phyloP scores from a whole-genome alignment of 306 rosid species.

The Carpinus viminea region DNA sequence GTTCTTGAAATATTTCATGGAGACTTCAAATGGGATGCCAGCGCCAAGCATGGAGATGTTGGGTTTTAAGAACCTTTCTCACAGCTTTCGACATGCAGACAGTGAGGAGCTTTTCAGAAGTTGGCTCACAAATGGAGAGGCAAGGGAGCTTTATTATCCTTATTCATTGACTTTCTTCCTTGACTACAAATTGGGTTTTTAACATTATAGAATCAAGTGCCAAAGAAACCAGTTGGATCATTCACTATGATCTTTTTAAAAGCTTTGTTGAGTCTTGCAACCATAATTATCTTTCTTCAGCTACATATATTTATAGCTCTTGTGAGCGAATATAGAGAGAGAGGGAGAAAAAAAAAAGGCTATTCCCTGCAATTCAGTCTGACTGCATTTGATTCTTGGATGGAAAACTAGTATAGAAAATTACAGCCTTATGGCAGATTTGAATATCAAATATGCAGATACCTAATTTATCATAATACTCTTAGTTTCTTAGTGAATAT shows the following conservation, averaged over 20 bases:
- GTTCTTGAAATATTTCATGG: constrained; percentile 75
- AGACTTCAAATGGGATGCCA: constrained; percentile 65
- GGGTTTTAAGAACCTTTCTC: constrained; percentile 77
- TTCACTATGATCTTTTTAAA: not conserved
- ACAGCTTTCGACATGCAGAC: constrained; percentile 59
- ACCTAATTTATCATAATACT: not conserved
- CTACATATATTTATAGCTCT: not conserved
- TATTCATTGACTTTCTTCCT: constrained; percentile 9
- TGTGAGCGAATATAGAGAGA: constrained; percentile 8
- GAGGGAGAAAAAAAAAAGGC: not conserved
- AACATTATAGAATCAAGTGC: constrained; percentile 18
- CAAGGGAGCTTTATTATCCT: constrained; percentile 43
- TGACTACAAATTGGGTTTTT: not conserved
- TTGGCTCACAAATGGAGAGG: constrained; percentile 98
- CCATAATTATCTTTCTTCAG: not conserved
- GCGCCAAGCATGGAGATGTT: constrained; percentile 75
- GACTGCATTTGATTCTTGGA: not conserved
- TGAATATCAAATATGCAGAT: not conserved
- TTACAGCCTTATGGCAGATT: not conserved
- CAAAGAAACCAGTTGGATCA: constrained; percentile 14
- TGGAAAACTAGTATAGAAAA: not conserved
- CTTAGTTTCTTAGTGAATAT: not conserved
- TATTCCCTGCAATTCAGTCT: not conserved
- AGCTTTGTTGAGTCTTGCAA: constrained; percentile 16
- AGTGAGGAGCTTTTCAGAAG: constrained; percentile 95